These are phyloP conservation scores for Fraxinus albicans DNA, from an alignment of 305 asterid genomes.

Conservation along the genomic window DNA sequence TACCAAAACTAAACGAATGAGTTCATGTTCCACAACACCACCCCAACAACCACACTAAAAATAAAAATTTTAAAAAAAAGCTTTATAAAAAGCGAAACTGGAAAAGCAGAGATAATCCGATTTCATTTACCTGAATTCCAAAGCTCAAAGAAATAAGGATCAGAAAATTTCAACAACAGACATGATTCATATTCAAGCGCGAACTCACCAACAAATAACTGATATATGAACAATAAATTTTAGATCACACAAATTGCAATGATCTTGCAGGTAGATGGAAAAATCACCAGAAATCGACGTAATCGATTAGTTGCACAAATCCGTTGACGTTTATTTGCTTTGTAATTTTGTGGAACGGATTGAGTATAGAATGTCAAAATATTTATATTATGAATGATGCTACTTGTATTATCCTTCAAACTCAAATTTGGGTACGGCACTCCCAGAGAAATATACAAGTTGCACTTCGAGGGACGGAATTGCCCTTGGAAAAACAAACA, in stretches of 20 bases:
- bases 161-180: not conserved
- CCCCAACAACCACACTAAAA: not conserved
- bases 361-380: constrained; percentile 15
- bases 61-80: not conserved
- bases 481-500: not conserved
- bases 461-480: not conserved
- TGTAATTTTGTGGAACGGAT: constrained; percentile 15
- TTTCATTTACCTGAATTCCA: not conserved
- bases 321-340: constrained; percentile 25
- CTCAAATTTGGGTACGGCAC: constrained; percentile 9
- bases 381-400: constrained; percentile 21
- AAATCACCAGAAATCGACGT: constrained; percentile 28
- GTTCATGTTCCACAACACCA: not conserved
- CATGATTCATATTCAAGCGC: not conserved
- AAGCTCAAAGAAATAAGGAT: not conserved
- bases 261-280: constrained; percentile 15
- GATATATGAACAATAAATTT: not conserved
- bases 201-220: constrained; percentile 8
- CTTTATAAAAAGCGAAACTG: not conserved
- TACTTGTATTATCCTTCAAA: not conserved
- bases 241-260: constrained; percentile 1
- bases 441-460: constrained; percentile 27
- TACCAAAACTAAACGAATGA: not conserved
- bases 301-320: constrained; percentile 8
- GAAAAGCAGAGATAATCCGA: not conserved